Percentiles rank a stretch among this genome's conserved stretches.
Evolutionary conservation across 2,329 filamentous ascomycete genomes (phyloP).

Genomic region (Amauroascus niger): DNA sequence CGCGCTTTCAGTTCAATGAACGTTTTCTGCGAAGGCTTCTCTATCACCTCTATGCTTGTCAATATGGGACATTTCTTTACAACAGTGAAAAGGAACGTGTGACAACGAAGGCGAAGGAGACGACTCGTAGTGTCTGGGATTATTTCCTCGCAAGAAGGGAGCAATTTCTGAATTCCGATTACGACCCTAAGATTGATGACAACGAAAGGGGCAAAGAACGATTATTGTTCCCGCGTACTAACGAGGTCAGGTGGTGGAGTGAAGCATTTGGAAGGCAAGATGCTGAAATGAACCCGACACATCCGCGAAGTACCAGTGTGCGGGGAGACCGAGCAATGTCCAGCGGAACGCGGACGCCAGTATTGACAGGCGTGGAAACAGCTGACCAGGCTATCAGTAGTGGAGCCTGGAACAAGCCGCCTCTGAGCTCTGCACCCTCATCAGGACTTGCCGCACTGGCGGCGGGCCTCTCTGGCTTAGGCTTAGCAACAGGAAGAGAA

Average conservation of each 20-base stretch:
- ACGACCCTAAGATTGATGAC: conserved; percentile 66
- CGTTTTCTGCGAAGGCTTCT: conserved; percentile 79
- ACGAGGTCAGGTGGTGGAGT: conserved; percentile 87
- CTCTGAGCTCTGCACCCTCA: conserved; percentile 23
- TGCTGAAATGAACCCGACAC: conserved; percentile 78
- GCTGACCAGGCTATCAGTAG: conserved; percentile 47
- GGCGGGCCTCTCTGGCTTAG: conserved; percentile 39
- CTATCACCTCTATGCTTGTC: conserved; percentile 90
- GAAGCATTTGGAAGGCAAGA: conserved; percentile 78
- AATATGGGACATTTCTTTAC: conserved; percentile 93
- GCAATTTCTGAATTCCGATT: conserved; percentile 76
- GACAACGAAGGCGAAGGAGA: conserved; percentile 57
- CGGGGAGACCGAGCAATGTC: conserved; percentile 24
- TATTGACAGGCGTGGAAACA: conserved; percentile 52
- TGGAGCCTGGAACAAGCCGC: conserved; percentile 26
- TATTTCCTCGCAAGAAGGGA: conserved; percentile 75
- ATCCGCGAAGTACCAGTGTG: conserved; percentile 45
- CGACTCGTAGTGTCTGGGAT: conserved; percentile 84
- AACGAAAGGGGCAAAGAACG: conserved; percentile 68
- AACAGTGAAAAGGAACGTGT: conserved; percentile 85
- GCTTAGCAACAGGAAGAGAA: conserved; percentile 30
- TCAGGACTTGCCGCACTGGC: conserved; percentile 36
- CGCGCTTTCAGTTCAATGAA: conserved; percentile 92
- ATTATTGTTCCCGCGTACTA: conserved; percentile 67
- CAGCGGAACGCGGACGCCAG: conserved; percentile 38